Evolutionary conservation across 2,329 filamentous ascomycete species (phyloP).

Genomic region (Annulohypoxylon truncatum): DNA sequence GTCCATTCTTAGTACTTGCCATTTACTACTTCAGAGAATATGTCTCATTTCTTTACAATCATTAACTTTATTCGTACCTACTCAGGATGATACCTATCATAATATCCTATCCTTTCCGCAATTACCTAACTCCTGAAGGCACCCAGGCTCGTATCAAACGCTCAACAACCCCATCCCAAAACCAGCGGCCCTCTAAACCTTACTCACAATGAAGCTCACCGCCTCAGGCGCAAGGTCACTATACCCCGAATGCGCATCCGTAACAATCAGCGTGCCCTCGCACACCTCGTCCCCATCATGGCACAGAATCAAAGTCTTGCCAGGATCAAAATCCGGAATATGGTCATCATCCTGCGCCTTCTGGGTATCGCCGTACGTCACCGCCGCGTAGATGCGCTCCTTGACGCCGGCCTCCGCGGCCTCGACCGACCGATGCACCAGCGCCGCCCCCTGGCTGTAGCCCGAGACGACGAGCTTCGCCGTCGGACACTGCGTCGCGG

Average conservation of each 20-base stretch:
- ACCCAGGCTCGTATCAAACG: neutral
- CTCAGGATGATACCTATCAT: neutral
- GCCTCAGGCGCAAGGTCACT: conserved; percentile 35
- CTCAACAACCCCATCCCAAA: neutral
- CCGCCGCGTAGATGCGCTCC: conserved; percentile 53
- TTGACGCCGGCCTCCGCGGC: conserved; percentile 45
- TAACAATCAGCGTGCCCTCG: conserved; percentile 55
- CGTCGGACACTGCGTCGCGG: conserved; percentile 53
- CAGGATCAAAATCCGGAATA: conserved; percentile 49
- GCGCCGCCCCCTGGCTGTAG: conserved; percentile 58
- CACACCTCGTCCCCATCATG: conserved; percentile 64
- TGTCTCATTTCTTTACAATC: too few species aligned
- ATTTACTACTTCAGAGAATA: too few species aligned
- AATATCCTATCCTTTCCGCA: neutral
- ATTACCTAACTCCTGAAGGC: neutral
- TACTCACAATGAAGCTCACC: conserved; percentile 37
- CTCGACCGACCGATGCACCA: conserved; percentile 56
- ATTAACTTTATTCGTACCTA: neutral
- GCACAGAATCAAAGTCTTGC: conserved; percentile 58
- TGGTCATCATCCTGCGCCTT: conserved; percentile 50
- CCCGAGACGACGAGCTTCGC: conserved; percentile 57
- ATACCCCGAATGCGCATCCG: conserved; percentile 40
- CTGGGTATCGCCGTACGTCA: conserved; percentile 58
- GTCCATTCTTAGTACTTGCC: too few species aligned
- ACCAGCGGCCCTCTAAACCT: conserved; percentile 10